Evolutionary conservation across 805 yeast genomes (phyloP).

Genomic region (Cyberlindnera galapagoensis): DNA sequence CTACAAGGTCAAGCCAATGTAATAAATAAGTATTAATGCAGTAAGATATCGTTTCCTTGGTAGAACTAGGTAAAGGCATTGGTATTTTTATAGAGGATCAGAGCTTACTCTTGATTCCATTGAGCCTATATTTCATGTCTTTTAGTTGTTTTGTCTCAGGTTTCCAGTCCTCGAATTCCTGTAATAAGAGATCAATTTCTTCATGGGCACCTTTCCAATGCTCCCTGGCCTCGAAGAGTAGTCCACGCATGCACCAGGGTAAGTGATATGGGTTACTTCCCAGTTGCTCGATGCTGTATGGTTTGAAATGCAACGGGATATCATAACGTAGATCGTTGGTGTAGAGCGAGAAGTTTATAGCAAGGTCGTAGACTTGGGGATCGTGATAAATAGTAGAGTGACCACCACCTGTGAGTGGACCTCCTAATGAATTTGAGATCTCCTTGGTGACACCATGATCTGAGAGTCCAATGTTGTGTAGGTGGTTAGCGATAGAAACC

Average conservation of each 20-base stretch:
- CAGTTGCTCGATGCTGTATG: slow-evolving; percentile 56
- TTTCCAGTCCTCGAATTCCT: slow-evolving; percentile 77
- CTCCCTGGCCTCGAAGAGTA: slow-evolving; percentile 57
- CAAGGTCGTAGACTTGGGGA: slow-evolving; percentile 75
- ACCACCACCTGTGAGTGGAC: slow-evolving; percentile 92
- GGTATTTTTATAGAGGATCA: slow-evolving; percentile 3
- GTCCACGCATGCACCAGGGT: slow-evolving; percentile 91
- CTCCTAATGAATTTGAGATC: slow-evolving; percentile 72
- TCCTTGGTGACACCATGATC: slow-evolving; percentile 88
- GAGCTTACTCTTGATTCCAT: slow-evolving; percentile 37
- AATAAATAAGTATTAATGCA: no score
- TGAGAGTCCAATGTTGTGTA: slow-evolving; percentile 69
- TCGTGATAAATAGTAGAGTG: slow-evolving; percentile 88
- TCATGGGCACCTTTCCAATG: slow-evolving; percentile 41
- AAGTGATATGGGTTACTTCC: slow-evolving; percentile 78
- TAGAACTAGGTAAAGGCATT: slow-evolving; percentile 1
- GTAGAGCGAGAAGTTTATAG: slow-evolving; percentile 65
- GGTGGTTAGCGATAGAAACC: slow-evolving; percentile 63
- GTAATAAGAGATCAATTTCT: slow-evolving; percentile 55
- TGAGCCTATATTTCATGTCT: slow-evolving; percentile 75
- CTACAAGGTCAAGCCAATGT: no score
- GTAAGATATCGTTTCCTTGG: no score
- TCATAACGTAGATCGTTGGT: slow-evolving; percentile 54
- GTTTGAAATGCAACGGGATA: slow-evolving; percentile 28
- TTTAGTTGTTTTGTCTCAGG: slow-evolving; percentile 79